Evolutionary conservation across 495 filamentous ascomycete species (phyloP).

Genomic region (Bryoglossum gracile): DNA sequence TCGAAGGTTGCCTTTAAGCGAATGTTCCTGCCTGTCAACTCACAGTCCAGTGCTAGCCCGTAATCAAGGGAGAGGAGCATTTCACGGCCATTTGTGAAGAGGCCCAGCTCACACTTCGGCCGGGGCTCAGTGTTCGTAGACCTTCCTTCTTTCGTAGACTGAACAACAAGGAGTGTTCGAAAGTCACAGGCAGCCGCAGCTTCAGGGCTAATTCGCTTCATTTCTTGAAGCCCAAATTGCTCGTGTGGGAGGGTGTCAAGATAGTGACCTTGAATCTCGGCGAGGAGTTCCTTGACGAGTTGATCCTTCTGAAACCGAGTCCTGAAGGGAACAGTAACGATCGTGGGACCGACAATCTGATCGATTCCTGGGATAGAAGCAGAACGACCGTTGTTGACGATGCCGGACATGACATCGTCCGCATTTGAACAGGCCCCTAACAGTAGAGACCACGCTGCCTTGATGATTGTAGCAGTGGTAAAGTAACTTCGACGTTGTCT

Average conservation of each 20-base stretch:
- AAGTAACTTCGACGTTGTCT: background rate
- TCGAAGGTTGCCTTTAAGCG: slow-evolving; percentile 9
- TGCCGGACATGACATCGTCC: background rate
- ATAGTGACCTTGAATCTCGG: background rate
- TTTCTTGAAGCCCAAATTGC: slow-evolving; percentile 1
- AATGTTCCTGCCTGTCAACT: background rate
- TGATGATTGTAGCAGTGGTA: background rate
- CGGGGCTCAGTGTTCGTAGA: background rate
- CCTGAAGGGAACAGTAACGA: background rate
- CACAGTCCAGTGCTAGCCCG: slow-evolving; percentile 8
- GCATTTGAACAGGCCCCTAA: background rate
- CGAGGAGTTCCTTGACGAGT: background rate
- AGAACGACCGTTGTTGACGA: background rate
- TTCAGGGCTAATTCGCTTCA: background rate
- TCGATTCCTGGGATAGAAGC: background rate
- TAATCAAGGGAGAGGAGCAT: background rate
- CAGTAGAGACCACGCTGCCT: background rate
- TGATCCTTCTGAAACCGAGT: background rate
- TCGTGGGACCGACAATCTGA: background rate
- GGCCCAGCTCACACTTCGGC: too few relatives aligned
- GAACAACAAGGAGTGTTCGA: slow-evolving; percentile 5
- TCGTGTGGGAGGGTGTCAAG: background rate
- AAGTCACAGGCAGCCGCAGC: slow-evolving; percentile 5
- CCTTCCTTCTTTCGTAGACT: background rate
- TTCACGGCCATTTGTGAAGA: too few relatives aligned